Percentiles rank a stretch among this genome's conserved stretches.
phyloP scores from a whole-genome alignment of 768 basidiomycete genomes.

The Multifurca ochricompacta region DNA sequence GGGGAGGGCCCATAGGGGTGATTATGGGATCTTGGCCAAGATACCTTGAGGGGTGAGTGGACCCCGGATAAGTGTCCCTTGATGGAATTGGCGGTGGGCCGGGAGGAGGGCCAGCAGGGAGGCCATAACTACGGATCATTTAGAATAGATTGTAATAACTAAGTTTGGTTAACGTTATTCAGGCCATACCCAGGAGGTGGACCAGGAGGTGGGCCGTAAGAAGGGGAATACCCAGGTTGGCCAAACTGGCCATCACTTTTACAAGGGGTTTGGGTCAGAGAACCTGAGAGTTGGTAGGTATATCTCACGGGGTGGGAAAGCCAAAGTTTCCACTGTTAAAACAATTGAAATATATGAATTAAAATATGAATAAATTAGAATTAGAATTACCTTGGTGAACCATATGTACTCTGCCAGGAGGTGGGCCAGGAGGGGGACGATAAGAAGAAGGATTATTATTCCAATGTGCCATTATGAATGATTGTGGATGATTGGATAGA shows the following conservation, averaged over 20 bases:
- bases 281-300: not conserved
- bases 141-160: not conserved
- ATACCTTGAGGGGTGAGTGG: slow-evolving; percentile 8
- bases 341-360: not conserved
- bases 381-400: slow-evolving; percentile 1
- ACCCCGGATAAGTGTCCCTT: slow-evolving; percentile 16
- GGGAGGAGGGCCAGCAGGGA: slow-evolving; percentile 13
- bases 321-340: not conserved
- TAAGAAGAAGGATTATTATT: slow-evolving; percentile 2
- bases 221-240: slow-evolving; percentile 20
- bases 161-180: not conserved
- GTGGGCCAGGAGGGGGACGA: slow-evolving; percentile 11
- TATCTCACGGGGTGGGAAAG: slow-evolving; percentile 18
- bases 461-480: slow-evolving; percentile 6
- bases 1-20: slow-evolving; percentile 13
- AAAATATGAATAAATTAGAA: not conserved
- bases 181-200: slow-evolving; percentile 18
- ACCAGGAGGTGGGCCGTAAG: slow-evolving; percentile 23
- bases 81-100: slow-evolving; percentile 15
- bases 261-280: slow-evolving; percentile 1
- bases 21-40: not conserved
- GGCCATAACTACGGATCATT: not conserved
- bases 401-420: not conserved
- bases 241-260: slow-evolving; percentile 2
- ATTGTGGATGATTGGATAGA: not conserved